Conservation (phyloP, 176 grass and related monocot genomes). For the Tillandsia fasciculata region DNA sequence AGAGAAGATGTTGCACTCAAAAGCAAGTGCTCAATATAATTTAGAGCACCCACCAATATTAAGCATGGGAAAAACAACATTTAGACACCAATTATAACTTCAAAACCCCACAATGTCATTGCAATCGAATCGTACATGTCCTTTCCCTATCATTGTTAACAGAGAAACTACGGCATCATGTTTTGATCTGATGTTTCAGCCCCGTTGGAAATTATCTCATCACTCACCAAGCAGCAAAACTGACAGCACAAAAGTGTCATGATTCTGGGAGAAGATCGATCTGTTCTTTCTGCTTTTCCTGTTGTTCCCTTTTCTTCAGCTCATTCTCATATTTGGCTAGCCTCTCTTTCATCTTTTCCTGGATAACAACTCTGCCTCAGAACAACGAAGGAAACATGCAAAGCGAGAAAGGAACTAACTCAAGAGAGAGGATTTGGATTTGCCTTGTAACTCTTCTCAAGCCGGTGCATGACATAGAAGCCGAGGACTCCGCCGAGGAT, state of each 20-base stretch:
- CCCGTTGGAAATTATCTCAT: background rate
- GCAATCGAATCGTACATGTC: background rate
- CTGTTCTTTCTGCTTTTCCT: constrained; percentile 31
- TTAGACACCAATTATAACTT: background rate
- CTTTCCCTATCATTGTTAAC: no score
- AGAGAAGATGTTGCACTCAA: no score
- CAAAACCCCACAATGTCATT: background rate
- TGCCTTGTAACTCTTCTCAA: constrained; percentile 80
- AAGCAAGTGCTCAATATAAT: background rate
- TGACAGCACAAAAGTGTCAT: constrained; percentile 10
- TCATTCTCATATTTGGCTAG: constrained; percentile 55
- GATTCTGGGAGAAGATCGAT: constrained; percentile 38
- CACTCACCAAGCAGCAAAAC: background rate
- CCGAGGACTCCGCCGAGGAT: constrained; percentile 64
- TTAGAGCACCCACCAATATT: background rate
- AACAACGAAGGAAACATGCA: background rate
- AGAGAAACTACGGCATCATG: background rate
- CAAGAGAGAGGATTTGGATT: background rate
- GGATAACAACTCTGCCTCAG: constrained; percentile 1
- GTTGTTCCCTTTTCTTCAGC: constrained; percentile 39
- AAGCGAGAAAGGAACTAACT: background rate
- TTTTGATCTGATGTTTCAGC: background rate
- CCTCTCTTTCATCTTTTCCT: constrained; percentile 82
- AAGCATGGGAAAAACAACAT: background rate
- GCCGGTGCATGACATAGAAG: constrained; percentile 83